Percentiles rank a stretch among this genome's conserved stretches.
phyloP scores from a whole-genome alignment of 2,329 filamentous ascomycete genomes.

The Tolypocladium inflatum region DNA sequence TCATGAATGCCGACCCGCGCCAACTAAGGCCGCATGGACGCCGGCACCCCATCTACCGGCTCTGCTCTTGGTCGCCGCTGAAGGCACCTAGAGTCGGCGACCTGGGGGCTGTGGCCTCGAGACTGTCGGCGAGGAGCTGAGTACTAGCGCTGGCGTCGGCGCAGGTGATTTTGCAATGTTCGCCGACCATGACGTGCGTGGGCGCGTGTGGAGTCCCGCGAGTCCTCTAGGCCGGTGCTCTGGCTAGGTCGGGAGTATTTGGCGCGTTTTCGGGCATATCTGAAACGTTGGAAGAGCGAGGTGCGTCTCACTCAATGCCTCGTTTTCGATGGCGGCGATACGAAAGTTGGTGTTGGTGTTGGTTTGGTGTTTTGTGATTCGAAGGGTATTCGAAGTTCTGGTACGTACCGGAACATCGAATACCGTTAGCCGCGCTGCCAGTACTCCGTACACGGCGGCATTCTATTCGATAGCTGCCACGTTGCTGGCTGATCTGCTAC shows the following conservation, averaged over 20 bases:
- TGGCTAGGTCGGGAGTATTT: neutral
- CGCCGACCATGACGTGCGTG: constrained; percentile 2
- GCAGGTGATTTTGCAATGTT: constrained; percentile 1
- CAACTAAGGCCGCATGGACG: neutral
- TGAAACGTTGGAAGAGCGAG: neutral
- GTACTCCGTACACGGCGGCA: neutral
- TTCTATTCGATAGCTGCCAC: neutral
- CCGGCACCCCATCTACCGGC: neutral
- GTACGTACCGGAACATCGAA: neutral
- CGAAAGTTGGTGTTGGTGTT: neutral
- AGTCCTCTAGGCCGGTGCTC: too few relatives aligned
- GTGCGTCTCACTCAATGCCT: neutral
- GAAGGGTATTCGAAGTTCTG: neutral
- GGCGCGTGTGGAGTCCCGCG: neutral
- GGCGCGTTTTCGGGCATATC: neutral
- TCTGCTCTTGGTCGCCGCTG: neutral
- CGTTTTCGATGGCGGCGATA: neutral
- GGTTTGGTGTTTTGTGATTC: too few relatives aligned
- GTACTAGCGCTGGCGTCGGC: neutral
- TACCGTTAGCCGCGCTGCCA: neutral
- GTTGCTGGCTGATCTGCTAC: neutral
- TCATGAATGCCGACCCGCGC: neutral
- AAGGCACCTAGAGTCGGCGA: neutral
- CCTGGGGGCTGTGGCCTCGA: neutral
- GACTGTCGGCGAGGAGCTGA: neutral